phyloP scores from a whole-genome alignment of 768 basidiomycete genomes.

The Suillus alpinus region DNA sequence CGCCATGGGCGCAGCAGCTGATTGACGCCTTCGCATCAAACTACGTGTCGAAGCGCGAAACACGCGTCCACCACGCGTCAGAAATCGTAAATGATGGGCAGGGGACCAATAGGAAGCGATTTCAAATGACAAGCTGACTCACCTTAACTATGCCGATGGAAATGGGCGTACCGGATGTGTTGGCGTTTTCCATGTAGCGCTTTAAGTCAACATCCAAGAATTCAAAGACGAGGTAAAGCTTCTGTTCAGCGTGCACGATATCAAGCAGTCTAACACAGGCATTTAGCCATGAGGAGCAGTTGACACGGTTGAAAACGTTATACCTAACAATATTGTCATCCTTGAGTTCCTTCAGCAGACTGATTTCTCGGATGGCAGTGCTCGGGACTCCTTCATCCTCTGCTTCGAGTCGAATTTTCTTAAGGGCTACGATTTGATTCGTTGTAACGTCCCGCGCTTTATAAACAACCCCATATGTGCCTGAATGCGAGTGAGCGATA shows the following conservation, averaged over 20 bases:
- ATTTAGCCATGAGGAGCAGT: conserved; percentile 12
- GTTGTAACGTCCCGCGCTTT: conserved; percentile 84
- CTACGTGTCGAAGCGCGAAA: conserved; percentile 5
- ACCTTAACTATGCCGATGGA: conserved; percentile 79
- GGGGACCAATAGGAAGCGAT: background rate
- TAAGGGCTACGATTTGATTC: conserved; percentile 88
- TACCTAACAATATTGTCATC: conserved; percentile 95
- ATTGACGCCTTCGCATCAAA: conserved; percentile 9
- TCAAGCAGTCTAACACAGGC: conserved; percentile 70
- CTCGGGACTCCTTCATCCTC: conserved; percentile 99
- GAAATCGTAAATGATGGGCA: conserved; percentile 10
- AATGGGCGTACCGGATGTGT: conserved; percentile 68
- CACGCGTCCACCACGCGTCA: conserved; percentile 31
- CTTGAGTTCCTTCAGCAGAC: conserved; percentile 92
- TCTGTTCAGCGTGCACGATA: conserved; percentile 96
- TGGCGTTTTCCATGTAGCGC: conserved; percentile 91
- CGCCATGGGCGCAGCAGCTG: background rate
- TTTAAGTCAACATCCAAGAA: conserved; percentile 97
- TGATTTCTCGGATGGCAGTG: conserved; percentile 98
- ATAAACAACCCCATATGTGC: conserved; percentile 98
- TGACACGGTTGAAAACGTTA: conserved; percentile 16
- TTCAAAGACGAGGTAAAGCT: conserved; percentile 97
- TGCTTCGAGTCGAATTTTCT: conserved; percentile 97
- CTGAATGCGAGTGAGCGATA: conserved; percentile 39
- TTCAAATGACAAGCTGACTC: conserved; percentile 22